phyloP scores from a whole-genome alignment of 208 protist genomes.

The Jaenimonas drosophilae region DNA sequence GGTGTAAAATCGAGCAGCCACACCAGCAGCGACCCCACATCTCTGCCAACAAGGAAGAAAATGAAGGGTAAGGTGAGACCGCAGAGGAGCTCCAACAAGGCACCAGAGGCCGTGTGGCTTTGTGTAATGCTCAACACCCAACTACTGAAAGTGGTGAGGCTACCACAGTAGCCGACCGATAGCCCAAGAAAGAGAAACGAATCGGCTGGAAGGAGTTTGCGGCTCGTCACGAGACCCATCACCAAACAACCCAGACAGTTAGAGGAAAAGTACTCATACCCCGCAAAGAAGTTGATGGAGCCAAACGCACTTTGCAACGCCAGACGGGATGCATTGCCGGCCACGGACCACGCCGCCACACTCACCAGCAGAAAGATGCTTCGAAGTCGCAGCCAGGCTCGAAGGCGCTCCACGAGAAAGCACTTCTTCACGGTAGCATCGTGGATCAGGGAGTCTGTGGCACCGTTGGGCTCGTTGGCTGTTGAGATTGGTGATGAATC shows the following conservation, averaged over 20 bases:
- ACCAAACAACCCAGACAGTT: conserved; percentile 36
- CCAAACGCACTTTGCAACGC: conserved; percentile 10
- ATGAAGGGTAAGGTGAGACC: conserved; percentile 42
- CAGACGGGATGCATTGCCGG: conserved; percentile 35
- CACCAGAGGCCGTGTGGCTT: conserved; percentile 11
- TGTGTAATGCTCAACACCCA: conserved; percentile 35
- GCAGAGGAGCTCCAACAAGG: conserved; percentile 36
- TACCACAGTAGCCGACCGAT: conserved; percentile 44
- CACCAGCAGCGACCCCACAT: conserved; percentile 9
- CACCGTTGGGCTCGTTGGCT: too few species aligned
- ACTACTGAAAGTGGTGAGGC: conserved; percentile 43
- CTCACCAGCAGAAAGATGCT: conserved; percentile 18
- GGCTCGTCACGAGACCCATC: conserved; percentile 20
- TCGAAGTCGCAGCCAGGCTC: too few species aligned
- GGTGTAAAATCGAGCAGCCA: neutral
- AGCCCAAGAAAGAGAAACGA: conserved; percentile 22
- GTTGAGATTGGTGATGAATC: too few species aligned
- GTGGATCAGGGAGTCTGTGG: too few species aligned
- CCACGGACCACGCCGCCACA: conserved; percentile 31
- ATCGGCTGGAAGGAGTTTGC: conserved; percentile 11
- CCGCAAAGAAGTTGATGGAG: conserved; percentile 16
- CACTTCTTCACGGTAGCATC: too few species aligned
- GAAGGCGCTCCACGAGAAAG: too few species aligned
- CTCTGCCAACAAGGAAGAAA: conserved; percentile 32
- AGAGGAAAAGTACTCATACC: conserved; percentile 25